These are phyloP conservation scores for Salix brachista DNA, from an alignment of 345 rosid species.

Conservation along the genomic window DNA sequence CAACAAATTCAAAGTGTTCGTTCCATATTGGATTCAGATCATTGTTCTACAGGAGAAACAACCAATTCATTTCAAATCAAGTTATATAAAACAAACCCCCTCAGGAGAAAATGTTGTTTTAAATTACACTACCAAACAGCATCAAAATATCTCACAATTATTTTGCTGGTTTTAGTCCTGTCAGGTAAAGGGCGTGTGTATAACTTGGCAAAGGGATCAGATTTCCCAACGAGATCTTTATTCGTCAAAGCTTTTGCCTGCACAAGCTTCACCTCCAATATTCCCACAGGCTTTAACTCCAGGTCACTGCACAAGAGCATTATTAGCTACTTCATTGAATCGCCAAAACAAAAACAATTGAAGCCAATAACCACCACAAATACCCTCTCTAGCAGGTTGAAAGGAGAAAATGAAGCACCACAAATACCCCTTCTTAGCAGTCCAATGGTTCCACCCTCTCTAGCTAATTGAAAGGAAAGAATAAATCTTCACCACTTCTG, in stretches of 20 bases:
- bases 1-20: slow-evolving; percentile 84
- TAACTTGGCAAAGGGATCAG: slow-evolving; percentile 87
- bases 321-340: slow-evolving; percentile 8
- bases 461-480: not conserved
- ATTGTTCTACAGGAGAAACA: slow-evolving; percentile 57
- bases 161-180: slow-evolving; percentile 72
- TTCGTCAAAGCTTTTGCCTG: slow-evolving; percentile 90
- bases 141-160: slow-evolving; percentile 52
- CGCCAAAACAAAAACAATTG: not conserved
- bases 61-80: slow-evolving; percentile 9
- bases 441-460: not conserved
- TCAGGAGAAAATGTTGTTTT: not conserved
- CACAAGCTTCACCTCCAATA: slow-evolving; percentile 93
- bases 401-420: not conserved
- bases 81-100: not conserved
- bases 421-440: not conserved
- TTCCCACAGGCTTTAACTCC: slow-evolving; percentile 90
- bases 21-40: slow-evolving; percentile 98
- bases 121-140: not conserved
- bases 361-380: slow-evolving; percentile 2
- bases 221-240: slow-evolving; percentile 93
- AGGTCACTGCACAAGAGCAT: slow-evolving; percentile 57
- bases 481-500: not conserved
- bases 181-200: slow-evolving; percentile 80
- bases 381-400: not conserved